These are phyloP conservation scores for Solanum piurae DNA, from an alignment of 257 asterid species.

Conservation along the genomic window DNA sequence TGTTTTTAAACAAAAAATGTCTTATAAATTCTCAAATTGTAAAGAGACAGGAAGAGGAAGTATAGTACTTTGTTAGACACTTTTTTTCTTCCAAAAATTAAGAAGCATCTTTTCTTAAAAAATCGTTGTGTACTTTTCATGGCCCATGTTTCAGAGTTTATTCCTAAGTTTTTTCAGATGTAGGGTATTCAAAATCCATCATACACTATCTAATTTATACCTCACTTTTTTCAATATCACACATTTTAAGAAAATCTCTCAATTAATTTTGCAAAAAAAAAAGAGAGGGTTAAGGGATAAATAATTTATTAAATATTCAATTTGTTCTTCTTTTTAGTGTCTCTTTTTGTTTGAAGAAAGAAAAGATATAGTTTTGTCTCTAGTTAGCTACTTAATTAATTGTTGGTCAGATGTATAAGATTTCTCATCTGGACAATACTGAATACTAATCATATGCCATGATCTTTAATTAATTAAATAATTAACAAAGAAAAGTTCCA, in stretches of 20 bases:
- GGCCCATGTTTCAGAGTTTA: neutral
- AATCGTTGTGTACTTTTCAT: neutral
- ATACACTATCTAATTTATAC: neutral
- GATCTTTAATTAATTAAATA: neutral
- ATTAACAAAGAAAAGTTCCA: neutral
- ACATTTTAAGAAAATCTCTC: neutral
- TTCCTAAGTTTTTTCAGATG: neutral
- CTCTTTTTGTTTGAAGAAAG: conserved; percentile 5
- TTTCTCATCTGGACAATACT: conserved; percentile 1
- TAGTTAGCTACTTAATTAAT: neutral
- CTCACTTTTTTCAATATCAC: neutral
- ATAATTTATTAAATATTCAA: neutral
- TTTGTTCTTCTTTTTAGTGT: neutral
- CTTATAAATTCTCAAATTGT: neutral
- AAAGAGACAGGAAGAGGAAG: neutral
- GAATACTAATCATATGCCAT: conserved; percentile 8
- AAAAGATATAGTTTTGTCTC: conserved; percentile 36
- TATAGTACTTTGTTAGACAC: neutral
- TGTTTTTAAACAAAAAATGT: neutral
- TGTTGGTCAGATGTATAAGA: conserved; percentile 5
- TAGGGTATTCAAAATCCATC: neutral
- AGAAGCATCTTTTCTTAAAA: neutral
- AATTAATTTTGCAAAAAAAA: neutral
- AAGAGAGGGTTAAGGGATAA: neutral
- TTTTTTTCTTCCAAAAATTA: neutral